phyloP scores from a whole-genome alignment of 2,329 filamentous ascomycete genomes.

The Botryotinia globosa region DNA sequence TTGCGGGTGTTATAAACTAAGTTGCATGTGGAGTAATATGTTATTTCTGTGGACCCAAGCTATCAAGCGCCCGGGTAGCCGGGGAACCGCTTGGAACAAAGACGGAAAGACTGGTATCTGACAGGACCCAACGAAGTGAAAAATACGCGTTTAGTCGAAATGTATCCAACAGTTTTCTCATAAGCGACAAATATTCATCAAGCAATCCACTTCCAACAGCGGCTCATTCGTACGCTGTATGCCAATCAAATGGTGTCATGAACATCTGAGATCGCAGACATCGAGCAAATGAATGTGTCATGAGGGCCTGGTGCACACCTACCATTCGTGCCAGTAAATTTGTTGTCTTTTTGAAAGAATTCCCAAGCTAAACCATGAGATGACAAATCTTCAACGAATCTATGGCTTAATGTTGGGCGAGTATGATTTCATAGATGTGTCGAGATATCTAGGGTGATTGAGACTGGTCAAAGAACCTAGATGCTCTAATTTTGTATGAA shows the following conservation, averaged over 20 bases:
- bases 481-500: background rate
- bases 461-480: background rate
- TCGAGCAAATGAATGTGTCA: too few relatives aligned
- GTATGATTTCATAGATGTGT: background rate
- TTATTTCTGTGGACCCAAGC: background rate
- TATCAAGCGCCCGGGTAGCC: slow-evolving; percentile 3
- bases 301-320: background rate
- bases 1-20: background rate
- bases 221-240: background rate
- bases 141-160: background rate
- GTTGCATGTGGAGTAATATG: background rate
- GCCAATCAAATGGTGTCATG: background rate
- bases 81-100: background rate
- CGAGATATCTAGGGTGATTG: background rate
- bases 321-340: background rate
- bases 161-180: background rate
- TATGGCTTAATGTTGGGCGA: background rate
- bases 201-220: background rate
- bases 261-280: background rate
- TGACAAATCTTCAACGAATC: background rate
- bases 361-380: background rate
- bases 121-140: background rate
- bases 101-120: background rate
- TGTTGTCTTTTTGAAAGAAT: background rate
- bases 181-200: background rate